These are phyloP conservation scores for Cytidiella melzeri DNA, from an alignment of 768 basidiomycete species.

Conservation along the genomic window DNA sequence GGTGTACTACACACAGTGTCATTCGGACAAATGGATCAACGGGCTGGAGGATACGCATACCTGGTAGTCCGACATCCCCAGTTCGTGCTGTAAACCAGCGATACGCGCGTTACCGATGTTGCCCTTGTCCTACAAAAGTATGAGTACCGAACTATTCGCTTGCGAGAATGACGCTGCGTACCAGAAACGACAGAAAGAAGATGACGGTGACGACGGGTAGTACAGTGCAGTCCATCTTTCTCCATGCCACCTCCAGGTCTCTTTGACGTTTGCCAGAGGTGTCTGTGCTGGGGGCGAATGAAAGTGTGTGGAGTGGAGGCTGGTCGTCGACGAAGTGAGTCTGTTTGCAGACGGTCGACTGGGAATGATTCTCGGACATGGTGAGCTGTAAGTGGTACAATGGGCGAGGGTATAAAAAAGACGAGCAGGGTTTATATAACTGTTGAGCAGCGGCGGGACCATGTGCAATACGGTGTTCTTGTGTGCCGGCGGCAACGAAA, in stretches of 20 bases:
- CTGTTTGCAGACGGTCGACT: neutral
- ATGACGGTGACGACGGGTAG: constrained; percentile 6
- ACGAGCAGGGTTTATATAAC: too few relatives aligned
- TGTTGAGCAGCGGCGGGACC: too few relatives aligned
- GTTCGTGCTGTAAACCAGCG: constrained; percentile 8
- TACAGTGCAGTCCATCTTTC: neutral
- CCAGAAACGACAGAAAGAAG: constrained; percentile 7
- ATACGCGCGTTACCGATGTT: constrained; percentile 12
- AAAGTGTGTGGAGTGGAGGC: too few relatives aligned
- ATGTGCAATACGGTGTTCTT: too few relatives aligned
- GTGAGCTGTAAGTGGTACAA: too few relatives aligned
- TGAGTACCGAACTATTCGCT: neutral
- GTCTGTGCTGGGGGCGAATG: too few relatives aligned
- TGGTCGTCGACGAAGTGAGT: too few relatives aligned
- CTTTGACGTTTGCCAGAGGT: neutral
- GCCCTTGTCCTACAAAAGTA: neutral
- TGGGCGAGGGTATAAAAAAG: too few relatives aligned
- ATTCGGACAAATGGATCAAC: constrained; percentile 11
- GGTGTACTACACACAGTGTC: constrained; percentile 30
- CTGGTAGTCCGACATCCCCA: constrained; percentile 9
- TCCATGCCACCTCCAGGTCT: neutral
- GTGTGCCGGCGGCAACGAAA: too few relatives aligned
- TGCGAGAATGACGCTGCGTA: neutral
- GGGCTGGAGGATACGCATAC: neutral
- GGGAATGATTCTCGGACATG: neutral